Evolutionary conservation across 1,284 basidiomycete species (phyloP).

Genomic region (Flammula alnicola): DNA sequence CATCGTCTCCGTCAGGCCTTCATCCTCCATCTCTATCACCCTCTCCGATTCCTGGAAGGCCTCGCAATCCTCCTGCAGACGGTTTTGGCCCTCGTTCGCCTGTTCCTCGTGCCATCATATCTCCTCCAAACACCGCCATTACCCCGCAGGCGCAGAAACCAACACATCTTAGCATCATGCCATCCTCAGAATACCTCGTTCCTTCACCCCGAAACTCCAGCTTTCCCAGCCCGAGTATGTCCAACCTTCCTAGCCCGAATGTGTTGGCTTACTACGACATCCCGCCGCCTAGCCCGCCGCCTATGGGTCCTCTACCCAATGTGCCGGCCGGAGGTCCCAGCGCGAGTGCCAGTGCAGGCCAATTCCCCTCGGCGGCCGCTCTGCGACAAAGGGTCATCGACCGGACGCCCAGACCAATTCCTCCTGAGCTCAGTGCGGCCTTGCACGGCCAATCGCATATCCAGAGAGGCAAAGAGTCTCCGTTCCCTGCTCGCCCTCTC

Average conservation of each 20-base stretch:
- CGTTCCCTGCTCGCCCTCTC: slow-evolving; percentile 52
- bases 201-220: slow-evolving; percentile 13
- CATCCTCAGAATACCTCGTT: slow-evolving; percentile 5
- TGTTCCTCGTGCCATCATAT: slow-evolving; percentile 25
- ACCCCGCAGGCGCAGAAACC: not conserved
- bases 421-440: slow-evolving; percentile 20
- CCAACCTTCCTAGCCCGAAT: no score
- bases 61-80: slow-evolving; percentile 11
- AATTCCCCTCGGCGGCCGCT: slow-evolving; percentile 14
- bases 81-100: slow-evolving; percentile 6
- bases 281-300: slow-evolving; percentile 60
- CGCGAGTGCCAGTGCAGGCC: slow-evolving; percentile 10
- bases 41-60: slow-evolving; percentile 1
- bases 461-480: slow-evolving; percentile 52
- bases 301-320: slow-evolving; percentile 49
- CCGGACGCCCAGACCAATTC: slow-evolving; percentile 18
- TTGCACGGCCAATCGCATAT: slow-evolving; percentile 29
- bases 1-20: not conserved
- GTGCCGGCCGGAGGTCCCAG: slow-evolving; percentile 19
- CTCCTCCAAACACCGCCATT: slow-evolving; percentile 18
- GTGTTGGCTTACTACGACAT: slow-evolving; percentile 56
- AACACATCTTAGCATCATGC: slow-evolving; percentile 6
- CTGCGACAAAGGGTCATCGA: slow-evolving; percentile 21
- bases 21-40: not conserved
- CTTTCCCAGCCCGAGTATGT: slow-evolving; percentile 33